A percentile compares a stretch with the other conserved stretches of the same genome.
Conservation (phyloP, 2,329 filamentous ascomycete species). For the Ceratocystis albifundus region DNA sequence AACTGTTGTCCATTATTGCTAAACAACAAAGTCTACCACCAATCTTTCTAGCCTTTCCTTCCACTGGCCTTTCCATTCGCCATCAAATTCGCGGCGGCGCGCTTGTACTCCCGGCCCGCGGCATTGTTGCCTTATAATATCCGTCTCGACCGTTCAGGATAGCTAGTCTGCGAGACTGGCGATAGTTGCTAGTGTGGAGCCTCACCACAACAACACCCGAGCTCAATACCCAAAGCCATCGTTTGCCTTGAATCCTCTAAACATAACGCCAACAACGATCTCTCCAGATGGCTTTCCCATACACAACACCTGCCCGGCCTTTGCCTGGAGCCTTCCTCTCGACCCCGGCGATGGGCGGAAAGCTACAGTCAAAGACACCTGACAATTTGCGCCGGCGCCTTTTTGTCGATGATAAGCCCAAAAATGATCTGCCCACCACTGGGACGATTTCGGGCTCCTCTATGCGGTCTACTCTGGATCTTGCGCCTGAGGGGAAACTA, state of each 20-base stretch:
- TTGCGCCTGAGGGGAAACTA: conserved; percentile 23
- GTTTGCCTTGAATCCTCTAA: neutral
- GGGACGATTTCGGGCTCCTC: neutral
- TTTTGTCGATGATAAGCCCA: conserved; percentile 32
- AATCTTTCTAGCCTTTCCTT: neutral
- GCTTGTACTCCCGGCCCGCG: neutral
- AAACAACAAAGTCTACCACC: neutral
- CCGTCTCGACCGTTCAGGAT: neutral
- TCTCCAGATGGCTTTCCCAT: conserved; percentile 41
- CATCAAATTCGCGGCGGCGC: neutral
- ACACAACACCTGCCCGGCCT: conserved; percentile 56
- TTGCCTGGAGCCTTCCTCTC: conserved; percentile 66
- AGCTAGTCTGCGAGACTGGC: neutral
- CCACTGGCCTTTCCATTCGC: neutral
- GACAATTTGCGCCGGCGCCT: conserved; percentile 43
- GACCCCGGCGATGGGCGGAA: conserved; percentile 52
- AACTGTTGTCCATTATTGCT: neutral
- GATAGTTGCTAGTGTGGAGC: neutral
- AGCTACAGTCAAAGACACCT: conserved; percentile 26
- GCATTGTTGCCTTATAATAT: neutral
- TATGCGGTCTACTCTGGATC: neutral
- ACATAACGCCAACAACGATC: neutral
- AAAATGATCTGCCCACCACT: neutral
- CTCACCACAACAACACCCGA: no score
- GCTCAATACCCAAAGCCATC: neutral